These are phyloP conservation scores for Grosmannia serpens DNA, from an alignment of 2,329 filamentous ascomycete genomes.

Conservation along the genomic window DNA sequence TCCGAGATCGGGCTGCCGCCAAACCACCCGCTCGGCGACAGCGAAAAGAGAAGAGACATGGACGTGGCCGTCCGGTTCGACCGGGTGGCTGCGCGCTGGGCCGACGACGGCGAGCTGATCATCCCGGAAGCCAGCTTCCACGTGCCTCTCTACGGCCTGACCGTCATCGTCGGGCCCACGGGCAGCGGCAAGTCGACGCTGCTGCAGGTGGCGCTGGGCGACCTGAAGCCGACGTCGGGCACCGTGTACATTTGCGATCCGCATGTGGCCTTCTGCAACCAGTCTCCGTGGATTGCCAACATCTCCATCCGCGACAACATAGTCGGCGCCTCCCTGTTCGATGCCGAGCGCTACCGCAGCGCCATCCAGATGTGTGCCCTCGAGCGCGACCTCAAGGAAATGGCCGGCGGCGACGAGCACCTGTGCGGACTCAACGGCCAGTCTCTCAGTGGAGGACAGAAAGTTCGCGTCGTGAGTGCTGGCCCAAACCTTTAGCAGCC, in stretches of 20 bases:
- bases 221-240: constrained; percentile 7
- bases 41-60: background rate
- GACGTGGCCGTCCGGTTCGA: background rate
- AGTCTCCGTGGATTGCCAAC: constrained; percentile 13
- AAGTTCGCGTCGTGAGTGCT: background rate
- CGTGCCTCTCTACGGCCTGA: constrained; percentile 1
- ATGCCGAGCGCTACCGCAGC: constrained; percentile 8
- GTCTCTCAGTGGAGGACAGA: constrained; percentile 19
- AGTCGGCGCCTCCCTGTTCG: constrained; percentile 8
- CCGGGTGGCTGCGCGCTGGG: background rate
- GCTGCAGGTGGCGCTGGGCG: constrained; percentile 9
- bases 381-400: constrained; percentile 8
- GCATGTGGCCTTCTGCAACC: constrained; percentile 8
- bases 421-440: constrained; percentile 16
- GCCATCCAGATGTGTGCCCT: constrained; percentile 11
- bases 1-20: too few species aligned
- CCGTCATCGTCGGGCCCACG: constrained; percentile 7
- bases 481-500: too few species aligned
- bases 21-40: background rate
- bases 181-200: constrained; percentile 12
- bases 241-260: background rate
- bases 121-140: background rate
- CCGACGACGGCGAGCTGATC: background rate
- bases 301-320: constrained; percentile 13
- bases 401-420: constrained; percentile 15